Percentiles rank a stretch among this genome's conserved stretches.
These are phyloP conservation scores for Pyrenophora teres DNA, from an alignment of 2,329 filamentous ascomycete species.

Conservation along the genomic window DNA sequence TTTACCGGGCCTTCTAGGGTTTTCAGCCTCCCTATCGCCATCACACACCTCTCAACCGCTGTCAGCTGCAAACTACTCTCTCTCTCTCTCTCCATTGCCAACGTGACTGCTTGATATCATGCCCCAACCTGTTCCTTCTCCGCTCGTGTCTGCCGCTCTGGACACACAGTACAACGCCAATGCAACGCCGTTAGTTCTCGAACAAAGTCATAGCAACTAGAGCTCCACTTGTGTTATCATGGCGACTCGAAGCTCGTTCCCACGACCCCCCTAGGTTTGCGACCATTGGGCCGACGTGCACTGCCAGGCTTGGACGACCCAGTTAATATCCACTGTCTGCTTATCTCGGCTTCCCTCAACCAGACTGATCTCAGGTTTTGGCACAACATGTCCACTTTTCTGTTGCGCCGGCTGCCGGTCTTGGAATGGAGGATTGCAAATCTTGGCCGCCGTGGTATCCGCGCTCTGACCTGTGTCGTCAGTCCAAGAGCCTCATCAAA, in stretches of 20 bases:
- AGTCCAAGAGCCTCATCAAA: conserved; percentile 21
- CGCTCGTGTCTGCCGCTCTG: conserved; percentile 2
- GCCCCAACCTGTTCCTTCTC: not conserved
- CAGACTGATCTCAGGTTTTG: conserved; percentile 28
- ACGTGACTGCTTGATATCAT: not conserved
- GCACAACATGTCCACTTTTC: conserved; percentile 39
- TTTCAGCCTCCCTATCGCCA: conserved; percentile 36
- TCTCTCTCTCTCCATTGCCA: conserved; percentile 2
- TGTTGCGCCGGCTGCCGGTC: conserved; percentile 24
- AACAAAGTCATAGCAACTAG: conserved; percentile 8
- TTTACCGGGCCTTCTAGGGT: conserved; percentile 25
- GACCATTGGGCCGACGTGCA: conserved; percentile 37
- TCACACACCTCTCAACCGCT: conserved; percentile 18
- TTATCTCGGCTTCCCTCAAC: conserved; percentile 43
- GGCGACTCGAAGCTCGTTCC: conserved; percentile 13
- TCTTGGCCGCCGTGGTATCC: conserved; percentile 25
- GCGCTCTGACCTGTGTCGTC: conserved; percentile 28
- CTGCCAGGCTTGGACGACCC: conserved; percentile 35
- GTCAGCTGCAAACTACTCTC: conserved; percentile 13
- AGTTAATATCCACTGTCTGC: conserved; percentile 41
- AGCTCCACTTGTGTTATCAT: conserved; percentile 22
- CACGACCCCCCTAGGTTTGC: conserved; percentile 26
- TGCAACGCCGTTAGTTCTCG: conserved; percentile 15
- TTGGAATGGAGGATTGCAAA: conserved; percentile 29
- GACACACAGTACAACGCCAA: conserved; percentile 1